These are phyloP conservation scores for Babesia ovis DNA, from an alignment of 169 alveolate species.

Conservation along the genomic window DNA sequence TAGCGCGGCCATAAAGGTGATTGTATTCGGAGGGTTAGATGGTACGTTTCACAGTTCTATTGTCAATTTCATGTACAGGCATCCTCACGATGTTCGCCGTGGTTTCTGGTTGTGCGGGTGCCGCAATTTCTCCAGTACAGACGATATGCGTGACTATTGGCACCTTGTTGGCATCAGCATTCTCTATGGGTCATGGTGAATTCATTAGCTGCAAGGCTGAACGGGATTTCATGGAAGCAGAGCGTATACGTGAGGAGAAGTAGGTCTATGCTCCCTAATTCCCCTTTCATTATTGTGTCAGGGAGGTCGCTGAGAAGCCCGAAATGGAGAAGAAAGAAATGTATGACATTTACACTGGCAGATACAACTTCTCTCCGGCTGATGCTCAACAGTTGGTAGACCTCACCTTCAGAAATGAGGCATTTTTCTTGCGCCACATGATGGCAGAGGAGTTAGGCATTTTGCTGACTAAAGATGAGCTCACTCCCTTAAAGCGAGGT, in stretches of 20 bases:
- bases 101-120: conserved; percentile 90
- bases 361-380: conserved; percentile 81
- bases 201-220: conserved; percentile 83
- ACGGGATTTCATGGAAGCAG: conserved; percentile 77
- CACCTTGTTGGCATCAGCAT: conserved; percentile 86
- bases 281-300: conserved; percentile 51
- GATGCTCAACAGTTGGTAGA: conserved; percentile 87
- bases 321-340: conserved; percentile 86
- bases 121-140: conserved; percentile 83
- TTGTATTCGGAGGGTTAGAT: conserved; percentile 89
- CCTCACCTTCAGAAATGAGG: conserved; percentile 81
- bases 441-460: conserved; percentile 90
- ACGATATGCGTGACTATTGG: conserved; percentile 86
- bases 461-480: conserved; percentile 72
- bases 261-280: conserved; percentile 28
- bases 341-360: conserved; percentile 82
- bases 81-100: conserved; percentile 88
- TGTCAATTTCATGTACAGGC: conserved; percentile 52
- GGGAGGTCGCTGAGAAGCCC: conserved; percentile 89
- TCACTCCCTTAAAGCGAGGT: conserved; percentile 75
- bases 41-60: conserved; percentile 57
- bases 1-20: conserved; percentile 80
- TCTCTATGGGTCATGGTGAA: conserved; percentile 90
- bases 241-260: conserved; percentile 82
- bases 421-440: conserved; percentile 88